Conservation (phyloP, 495 filamentous ascomycete genomes). For the Viridothelium virens region DNA sequence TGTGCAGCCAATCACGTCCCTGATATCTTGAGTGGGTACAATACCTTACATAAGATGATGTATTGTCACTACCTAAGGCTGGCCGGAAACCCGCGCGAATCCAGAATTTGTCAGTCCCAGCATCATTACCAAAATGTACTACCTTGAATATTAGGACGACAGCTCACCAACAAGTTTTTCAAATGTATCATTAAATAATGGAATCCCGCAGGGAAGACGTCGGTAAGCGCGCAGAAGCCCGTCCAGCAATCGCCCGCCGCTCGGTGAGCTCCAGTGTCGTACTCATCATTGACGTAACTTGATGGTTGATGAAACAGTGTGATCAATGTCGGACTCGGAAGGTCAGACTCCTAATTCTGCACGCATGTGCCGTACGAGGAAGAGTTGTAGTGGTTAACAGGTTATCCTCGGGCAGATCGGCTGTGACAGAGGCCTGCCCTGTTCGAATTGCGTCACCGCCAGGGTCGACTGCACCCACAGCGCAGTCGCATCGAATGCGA, state of each 20-base stretch:
- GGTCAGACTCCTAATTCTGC: constrained; percentile 13
- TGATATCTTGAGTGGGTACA: not conserved
- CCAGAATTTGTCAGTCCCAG: constrained; percentile 6
- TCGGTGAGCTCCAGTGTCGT: not conserved
- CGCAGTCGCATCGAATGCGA: constrained; percentile 21
- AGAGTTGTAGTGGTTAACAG: not conserved
- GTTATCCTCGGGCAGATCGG: constrained; percentile 17
- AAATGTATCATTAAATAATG: not conserved
- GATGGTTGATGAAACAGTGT: constrained; percentile 31
- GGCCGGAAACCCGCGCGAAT: constrained; percentile 15
- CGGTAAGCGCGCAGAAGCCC: constrained; percentile 2
- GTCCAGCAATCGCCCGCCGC: not conserved
- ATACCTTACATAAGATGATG: not conserved
- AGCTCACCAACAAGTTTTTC: not conserved
- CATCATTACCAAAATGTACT: not conserved
- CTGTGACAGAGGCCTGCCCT: constrained; percentile 28
- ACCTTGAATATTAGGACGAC: not conserved
- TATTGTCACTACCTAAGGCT: not conserved
- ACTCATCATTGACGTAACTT: not conserved
- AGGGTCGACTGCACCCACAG: constrained; percentile 26
- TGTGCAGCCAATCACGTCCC: not conserved
- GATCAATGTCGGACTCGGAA: constrained; percentile 40
- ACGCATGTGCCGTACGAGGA: not conserved
- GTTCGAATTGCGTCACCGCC: constrained; percentile 27
- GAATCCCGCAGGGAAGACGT: not conserved